A percentile compares a stretch with the other conserved stretches of the same genome.
These are phyloP conservation scores for Beauveria scarabaeidicola DNA, from an alignment of 2,329 filamentous ascomycete genomes.

Conservation along the genomic window DNA sequence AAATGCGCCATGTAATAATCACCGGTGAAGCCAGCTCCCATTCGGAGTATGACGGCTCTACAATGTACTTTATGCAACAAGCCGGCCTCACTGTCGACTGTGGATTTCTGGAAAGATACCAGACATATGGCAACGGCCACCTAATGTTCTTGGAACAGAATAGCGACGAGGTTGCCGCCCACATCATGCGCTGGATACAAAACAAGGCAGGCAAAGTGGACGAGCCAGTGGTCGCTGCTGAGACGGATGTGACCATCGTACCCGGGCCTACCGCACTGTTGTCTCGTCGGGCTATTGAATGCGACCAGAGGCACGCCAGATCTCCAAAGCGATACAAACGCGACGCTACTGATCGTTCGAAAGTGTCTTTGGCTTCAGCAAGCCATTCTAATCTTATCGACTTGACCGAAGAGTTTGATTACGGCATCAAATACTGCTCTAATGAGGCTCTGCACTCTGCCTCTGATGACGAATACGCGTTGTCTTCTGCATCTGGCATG, in stretches of 20 bases:
- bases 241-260: neutral
- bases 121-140: slow-evolving; percentile 46
- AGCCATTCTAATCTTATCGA: neutral
- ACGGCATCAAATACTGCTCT: neutral
- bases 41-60: slow-evolving; percentile 46
- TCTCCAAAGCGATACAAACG: neutral
- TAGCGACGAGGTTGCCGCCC: slow-evolving; percentile 32
- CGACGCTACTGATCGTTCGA: neutral
- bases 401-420: neutral
- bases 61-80: slow-evolving; percentile 42
- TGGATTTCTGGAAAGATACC: slow-evolving; percentile 33
- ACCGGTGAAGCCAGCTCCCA: slow-evolving; percentile 48
- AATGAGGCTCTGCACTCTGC: neutral
- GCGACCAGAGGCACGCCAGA: neutral
- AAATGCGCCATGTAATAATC: slow-evolving; percentile 39
- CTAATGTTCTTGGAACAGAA: slow-evolving; percentile 47
- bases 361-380: too few species aligned
- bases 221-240: neutral
- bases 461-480: neutral
- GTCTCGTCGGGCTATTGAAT: neutral
- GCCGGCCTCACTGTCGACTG: slow-evolving; percentile 38
- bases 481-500: neutral
- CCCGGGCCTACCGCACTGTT: neutral
- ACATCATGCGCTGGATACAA: slow-evolving; percentile 30
- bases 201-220: neutral